Evolutionary conservation across 2,329 filamentous ascomycete species (phyloP).

Genomic region (Colletotrichum coccodes): DNA sequence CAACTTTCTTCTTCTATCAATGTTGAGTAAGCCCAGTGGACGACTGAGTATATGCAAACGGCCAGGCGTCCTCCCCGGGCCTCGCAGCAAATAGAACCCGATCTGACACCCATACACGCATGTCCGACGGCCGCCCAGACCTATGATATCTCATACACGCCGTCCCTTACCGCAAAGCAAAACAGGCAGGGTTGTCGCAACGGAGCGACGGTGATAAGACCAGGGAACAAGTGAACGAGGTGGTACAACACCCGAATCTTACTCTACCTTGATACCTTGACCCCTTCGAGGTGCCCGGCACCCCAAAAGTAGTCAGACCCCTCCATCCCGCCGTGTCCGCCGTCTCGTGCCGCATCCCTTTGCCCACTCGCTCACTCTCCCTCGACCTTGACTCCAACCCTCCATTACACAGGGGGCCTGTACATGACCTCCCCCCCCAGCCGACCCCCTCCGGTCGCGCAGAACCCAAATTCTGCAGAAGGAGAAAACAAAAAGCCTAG

Average conservation of each 20-base stretch:
- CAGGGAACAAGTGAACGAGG: conserved; percentile 10
- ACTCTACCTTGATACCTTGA: background rate
- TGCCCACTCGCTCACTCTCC: background rate
- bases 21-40: too few relatives aligned
- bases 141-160: conserved; percentile 10
- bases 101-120: background rate
- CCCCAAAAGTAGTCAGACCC: background rate
- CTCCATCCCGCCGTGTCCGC: conserved; percentile 8
- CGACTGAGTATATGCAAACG: background rate
- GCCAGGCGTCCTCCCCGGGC: background rate
- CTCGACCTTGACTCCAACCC: background rate
- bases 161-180: conserved; percentile 24
- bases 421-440: background rate
- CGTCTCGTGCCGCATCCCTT: conserved; percentile 10
- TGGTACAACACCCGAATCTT: background rate
- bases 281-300: background rate
- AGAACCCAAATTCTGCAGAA: background rate
- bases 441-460: background rate
- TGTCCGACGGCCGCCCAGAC: conserved; percentile 10
- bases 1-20: background rate
- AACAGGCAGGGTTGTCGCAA: conserved; percentile 1
- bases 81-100: background rate
- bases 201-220: background rate
- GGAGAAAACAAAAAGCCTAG: background rate
- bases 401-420: background rate